phyloP scores from a whole-genome alignment of 495 filamentous ascomycete genomes.

The Penicillium antarcticum region DNA sequence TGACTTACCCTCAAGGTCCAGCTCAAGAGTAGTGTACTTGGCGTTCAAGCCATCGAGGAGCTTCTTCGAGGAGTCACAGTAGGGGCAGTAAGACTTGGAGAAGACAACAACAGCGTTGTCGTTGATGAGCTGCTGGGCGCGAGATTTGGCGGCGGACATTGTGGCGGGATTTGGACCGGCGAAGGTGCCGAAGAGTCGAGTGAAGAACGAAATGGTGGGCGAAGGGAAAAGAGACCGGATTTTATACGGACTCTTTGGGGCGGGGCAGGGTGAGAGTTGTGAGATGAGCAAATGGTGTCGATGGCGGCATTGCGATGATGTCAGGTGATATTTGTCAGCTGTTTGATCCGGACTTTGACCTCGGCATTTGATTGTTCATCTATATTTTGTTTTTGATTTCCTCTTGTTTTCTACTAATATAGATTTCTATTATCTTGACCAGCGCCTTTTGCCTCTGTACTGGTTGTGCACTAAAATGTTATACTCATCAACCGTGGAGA shows the following conservation, averaged over 20 bases:
- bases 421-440: too few relatives aligned
- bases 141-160: slow-evolving; percentile 83
- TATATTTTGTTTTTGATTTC: too few relatives aligned
- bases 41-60: slow-evolving; percentile 66
- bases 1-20: slow-evolving; percentile 75
- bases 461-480: too few relatives aligned
- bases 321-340: slow-evolving; percentile 26
- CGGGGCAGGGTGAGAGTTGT: neutral
- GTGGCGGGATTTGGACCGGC: slow-evolving; percentile 52
- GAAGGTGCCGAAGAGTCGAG: slow-evolving; percentile 68
- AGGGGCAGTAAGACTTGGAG: slow-evolving; percentile 96
- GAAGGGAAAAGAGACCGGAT: slow-evolving; percentile 12
- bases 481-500: too few relatives aligned
- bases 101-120: slow-evolving; percentile 94
- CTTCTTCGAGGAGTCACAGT: slow-evolving; percentile 77
- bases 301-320: slow-evolving; percentile 23
- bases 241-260: slow-evolving; percentile 9
- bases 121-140: slow-evolving; percentile 83
- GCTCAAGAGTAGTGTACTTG: slow-evolving; percentile 72
- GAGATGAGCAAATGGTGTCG: slow-evolving; percentile 4
- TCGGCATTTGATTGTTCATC: too few relatives aligned
- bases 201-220: slow-evolving; percentile 74
- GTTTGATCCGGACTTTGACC: neutral
- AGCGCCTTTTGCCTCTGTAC: too few relatives aligned
- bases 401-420: too few relatives aligned